Evolutionary conservation across 179 eudicot genomes (phyloP).

Genomic region (Nepenthes alata): DNA sequence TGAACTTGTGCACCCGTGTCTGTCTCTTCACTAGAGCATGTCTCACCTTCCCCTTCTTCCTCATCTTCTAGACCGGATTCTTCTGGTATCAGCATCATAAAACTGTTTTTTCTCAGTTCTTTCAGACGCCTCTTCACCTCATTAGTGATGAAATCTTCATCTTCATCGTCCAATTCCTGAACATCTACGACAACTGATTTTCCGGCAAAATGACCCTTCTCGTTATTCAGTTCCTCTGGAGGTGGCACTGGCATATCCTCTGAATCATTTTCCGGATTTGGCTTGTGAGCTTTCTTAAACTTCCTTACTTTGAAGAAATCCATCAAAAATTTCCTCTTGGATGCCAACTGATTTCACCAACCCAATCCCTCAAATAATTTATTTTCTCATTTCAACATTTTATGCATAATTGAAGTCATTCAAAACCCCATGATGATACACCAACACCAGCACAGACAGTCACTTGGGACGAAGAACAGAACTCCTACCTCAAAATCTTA

Average conservation of each 20-base stretch:
- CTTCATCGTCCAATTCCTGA: constrained; percentile 57
- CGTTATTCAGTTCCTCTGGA: constrained; percentile 37
- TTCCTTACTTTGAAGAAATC: constrained; percentile 64
- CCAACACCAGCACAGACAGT: not conserved
- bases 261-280: constrained; percentile 20
- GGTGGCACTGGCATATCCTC: constrained; percentile 40
- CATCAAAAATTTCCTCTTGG: constrained; percentile 21
- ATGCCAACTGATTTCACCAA: not conserved
- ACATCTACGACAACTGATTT: constrained; percentile 38
- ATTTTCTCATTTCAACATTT: not conserved
- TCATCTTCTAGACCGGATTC: constrained; percentile 54
- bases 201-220: constrained; percentile 27
- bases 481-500: too few relatives aligned
- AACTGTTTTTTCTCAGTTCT: constrained; percentile 85
- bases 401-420: not conserved
- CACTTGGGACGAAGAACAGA: too few relatives aligned
- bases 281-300: constrained; percentile 50
- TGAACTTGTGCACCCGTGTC: constrained; percentile 60
- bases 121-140: constrained; percentile 91
- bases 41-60: constrained; percentile 56
- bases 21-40: constrained; percentile 69
- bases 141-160: constrained; percentile 78
- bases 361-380: not conserved
- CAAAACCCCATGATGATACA: not conserved
- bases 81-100: constrained; percentile 93